A percentile compares a stretch with the other conserved stretches of the same genome.
Conservation (phyloP, 2,329 filamentous ascomycete species). For the Penicillium sp. region DNA sequence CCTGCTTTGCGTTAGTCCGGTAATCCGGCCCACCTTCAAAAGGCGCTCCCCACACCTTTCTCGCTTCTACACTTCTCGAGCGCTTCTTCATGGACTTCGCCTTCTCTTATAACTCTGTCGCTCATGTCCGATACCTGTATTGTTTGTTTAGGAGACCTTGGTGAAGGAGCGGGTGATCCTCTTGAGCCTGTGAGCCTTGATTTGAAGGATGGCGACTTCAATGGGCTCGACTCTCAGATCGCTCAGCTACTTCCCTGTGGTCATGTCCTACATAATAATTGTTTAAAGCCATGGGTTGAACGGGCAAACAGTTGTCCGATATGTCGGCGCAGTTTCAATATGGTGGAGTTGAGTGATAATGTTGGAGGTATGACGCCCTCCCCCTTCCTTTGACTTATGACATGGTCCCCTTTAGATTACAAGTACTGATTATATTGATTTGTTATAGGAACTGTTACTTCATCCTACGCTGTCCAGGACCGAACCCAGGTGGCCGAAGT, state of each 20-base stretch:
- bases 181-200: conserved; percentile 44
- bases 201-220: conserved; percentile 30
- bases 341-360: conserved; percentile 77
- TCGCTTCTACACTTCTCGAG: conserved; percentile 23
- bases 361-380: conserved; percentile 69
- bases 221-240: conserved; percentile 48
- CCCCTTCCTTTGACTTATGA: conserved; percentile 12
- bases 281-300: conserved; percentile 90
- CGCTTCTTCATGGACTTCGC: conserved; percentile 29
- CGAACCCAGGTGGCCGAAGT: conserved; percentile 77
- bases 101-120: conserved; percentile 22
- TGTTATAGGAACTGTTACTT: conserved; percentile 53
- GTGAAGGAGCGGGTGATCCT: conserved; percentile 54
- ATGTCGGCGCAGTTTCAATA: conserved; percentile 86
- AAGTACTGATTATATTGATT: conserved; percentile 5
- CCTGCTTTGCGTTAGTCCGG: conserved; percentile 41
- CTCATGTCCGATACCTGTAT: conserved; percentile 67
- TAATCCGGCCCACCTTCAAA: conserved; percentile 42
- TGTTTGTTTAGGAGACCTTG: conserved; percentile 69
- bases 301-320: conserved; percentile 98
- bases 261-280: conserved; percentile 89
- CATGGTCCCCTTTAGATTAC: conserved; percentile 6
- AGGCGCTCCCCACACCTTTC: conserved; percentile 35
- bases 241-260: conserved; percentile 72
- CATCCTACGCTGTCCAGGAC: conserved; percentile 56